A percentile compares a stretch with the other conserved stretches of the same genome.
Evolutionary conservation across 2,329 filamentous ascomycete genomes (phyloP).

Genomic region (Calonectria pseudoturangicola): DNA sequence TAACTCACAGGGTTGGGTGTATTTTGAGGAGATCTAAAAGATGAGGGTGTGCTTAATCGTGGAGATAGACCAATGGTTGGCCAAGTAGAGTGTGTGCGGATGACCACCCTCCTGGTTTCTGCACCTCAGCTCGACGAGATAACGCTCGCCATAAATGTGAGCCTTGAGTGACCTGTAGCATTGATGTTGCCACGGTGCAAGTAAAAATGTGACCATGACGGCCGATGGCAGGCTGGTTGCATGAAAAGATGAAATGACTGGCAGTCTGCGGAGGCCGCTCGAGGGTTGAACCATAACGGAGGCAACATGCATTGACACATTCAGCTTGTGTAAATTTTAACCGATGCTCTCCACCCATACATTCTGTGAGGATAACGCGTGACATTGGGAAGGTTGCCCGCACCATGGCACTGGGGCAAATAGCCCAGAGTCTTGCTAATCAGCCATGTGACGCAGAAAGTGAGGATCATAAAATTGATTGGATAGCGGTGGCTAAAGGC

Average conservation of each 20-base stretch:
- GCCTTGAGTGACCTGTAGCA: background rate
- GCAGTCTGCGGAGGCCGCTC: background rate
- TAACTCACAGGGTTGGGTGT: background rate
- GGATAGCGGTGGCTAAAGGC: background rate
- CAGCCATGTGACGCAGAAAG: background rate
- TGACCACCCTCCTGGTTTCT: slow-evolving; percentile 18
- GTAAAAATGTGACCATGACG: slow-evolving; percentile 27
- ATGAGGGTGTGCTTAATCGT: slow-evolving; percentile 25
- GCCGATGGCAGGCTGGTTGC: slow-evolving; percentile 3
- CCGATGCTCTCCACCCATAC: slow-evolving; percentile 6
- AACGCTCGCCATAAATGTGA: background rate
- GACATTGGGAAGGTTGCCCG: background rate
- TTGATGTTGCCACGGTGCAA: slow-evolving; percentile 1
- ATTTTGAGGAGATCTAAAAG: background rate
- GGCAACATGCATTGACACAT: background rate
- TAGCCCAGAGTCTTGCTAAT: background rate
- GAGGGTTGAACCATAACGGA: slow-evolving; percentile 1
- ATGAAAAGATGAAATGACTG: slow-evolving; percentile 1
- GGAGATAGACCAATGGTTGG: slow-evolving; percentile 1
- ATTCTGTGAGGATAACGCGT: background rate
- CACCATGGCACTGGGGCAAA: slow-evolving; percentile 12
- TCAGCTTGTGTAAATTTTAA: background rate
- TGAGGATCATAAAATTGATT: background rate
- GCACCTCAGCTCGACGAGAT: slow-evolving; percentile 6
- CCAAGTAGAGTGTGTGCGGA: background rate